These are phyloP conservation scores for Paspalum notatum DNA, from an alignment of 176 grass and related monocot genomes.

Conservation along the genomic window DNA sequence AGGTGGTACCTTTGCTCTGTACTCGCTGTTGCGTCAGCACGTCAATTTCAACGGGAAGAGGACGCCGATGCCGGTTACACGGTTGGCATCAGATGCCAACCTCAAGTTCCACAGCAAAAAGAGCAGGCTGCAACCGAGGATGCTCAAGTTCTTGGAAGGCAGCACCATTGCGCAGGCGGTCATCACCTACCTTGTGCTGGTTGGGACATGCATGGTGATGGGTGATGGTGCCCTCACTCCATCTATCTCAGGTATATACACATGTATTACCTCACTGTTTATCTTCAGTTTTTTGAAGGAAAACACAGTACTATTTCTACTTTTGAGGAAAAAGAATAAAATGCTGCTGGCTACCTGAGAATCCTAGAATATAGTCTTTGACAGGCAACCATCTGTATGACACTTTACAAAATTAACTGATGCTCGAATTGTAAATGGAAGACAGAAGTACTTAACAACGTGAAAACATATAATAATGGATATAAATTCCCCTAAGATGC, in stretches of 20 bases:
- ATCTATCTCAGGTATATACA: slow-evolving; percentile 73
- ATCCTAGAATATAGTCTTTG: no score
- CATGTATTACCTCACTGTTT: not conserved
- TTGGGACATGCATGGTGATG: slow-evolving; percentile 81
- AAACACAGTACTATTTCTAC: not conserved
- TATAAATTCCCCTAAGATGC: no score
- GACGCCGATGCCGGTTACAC: slow-evolving; percentile 57
- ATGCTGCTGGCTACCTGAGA: no score
- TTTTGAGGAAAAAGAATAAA: not conserved
- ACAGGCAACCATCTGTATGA: no score
- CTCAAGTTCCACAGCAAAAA: slow-evolving; percentile 64
- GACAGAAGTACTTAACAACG: no score
- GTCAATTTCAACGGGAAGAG: slow-evolving; percentile 66
- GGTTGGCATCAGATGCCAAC: slow-evolving; percentile 62
- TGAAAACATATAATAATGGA: no score
- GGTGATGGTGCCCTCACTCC: slow-evolving; percentile 86
- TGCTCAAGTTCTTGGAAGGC: slow-evolving; percentile 59
- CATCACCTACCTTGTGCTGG: slow-evolving; percentile 66
- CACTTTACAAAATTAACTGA: no score
- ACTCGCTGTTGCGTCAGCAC: slow-evolving; percentile 73
- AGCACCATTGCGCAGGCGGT: slow-evolving; percentile 49
- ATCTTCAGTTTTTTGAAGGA: not conserved
- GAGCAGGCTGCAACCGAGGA: slow-evolving; percentile 41
- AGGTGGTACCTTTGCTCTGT: slow-evolving; percentile 91
- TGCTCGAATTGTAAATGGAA: no score